Evolutionary conservation across 768 basidiomycete genomes (phyloP), one percentile per base, ranked within the genome.

Genomic region (Suillus bovinus): DNA sequence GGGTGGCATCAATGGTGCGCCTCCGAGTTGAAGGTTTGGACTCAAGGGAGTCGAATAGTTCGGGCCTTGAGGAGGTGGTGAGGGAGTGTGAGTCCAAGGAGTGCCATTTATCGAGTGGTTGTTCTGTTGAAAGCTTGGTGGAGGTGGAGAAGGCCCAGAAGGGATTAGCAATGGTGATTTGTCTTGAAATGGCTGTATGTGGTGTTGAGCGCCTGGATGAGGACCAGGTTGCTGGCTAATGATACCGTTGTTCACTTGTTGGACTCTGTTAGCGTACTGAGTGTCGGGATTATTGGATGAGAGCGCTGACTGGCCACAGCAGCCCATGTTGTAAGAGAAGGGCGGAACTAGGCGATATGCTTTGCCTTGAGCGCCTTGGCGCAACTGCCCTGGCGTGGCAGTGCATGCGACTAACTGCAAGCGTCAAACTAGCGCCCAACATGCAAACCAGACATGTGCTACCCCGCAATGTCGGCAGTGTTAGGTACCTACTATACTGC

Each of bases 271-370:
- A 58, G 74, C 67, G 60, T 71, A 71, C 54, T 76, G 67, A 59
- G 71, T 64, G 61, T 76, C 70, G 44, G 68, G 64, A 33, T 70
- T 68, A 39, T 70, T 68, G 36, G 65, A 70, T 68, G 39, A 65
- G 3, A 46, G 1, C 14, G 6, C 70, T 10, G 81, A 66, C 54
- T 83, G 80, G n/a, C 88, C 87, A 70, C 90, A 92, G 69, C 90
- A 91, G 65, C 84, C 80, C 86, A 88, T 89, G 66, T 66, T 76
- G 67, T 64, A 41, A 36, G 52, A 38, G 38, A 65, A n/a, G 29
- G 53, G 58, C 39, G 61, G 34, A 42, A 53, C 34, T 39, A n/a
- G 67, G 14, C 17, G 24, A 14, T 27, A 46, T 34, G 56, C 36
- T 44, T 61, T 54, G 20, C n/a, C 27, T 22, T 27, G 39, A 57